Evolutionary conservation across 2,329 filamentous ascomycete genomes (phyloP), one percentile per base, ranked within the genome.

Genomic region (Calonectria multiphialidica): DNA sequence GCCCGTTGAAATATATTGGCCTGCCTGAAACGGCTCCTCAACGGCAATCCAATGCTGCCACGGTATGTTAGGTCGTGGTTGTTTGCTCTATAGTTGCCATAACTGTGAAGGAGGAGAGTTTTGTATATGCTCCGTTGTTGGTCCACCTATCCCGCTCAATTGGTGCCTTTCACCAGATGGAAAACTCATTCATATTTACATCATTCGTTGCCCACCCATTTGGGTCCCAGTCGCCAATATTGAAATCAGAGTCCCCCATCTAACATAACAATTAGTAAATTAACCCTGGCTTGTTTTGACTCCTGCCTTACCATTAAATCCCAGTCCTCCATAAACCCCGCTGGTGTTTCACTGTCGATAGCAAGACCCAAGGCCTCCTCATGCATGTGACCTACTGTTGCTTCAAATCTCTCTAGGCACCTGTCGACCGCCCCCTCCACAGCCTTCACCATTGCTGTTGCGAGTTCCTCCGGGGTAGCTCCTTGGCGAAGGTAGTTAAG

Each of bases 401-500:
- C 77, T 7, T 84, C 83, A 3, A 87, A 79, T 13, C 86, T 65
- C 1, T 76, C 70, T 30, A 84, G 72, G 13, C 83, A 82, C 45
- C 72, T 75, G n/a, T 80, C 80, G 8, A 81, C 79, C 1, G 80
- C 83, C 1, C 83, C 80, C 18, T 86, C 82, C 0, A 83, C 84
- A 3, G 84, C 82, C 12, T 81, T 80, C 1, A 88, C 47, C 3
- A 89, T 74, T 0, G 80, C 37, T 3, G 75, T 47, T 0, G 82
- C 62, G 1, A 87, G 40, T 8, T 86, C 83, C 0, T 84, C 78
- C 7, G 81, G 81, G 0, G 71, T 71, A 0, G 84, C 13, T 0
- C 87, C 85, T 3, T 76, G 77, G 70, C 83, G 78, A 1, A 88
- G 78, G 0, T 81, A 85, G 4, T 87, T 81, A 0, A 90, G 81